Percentiles rank a stretch among this genome's conserved stretches.
phyloP scores from a whole-genome alignment of 805 yeast species.

The Grigorovia yakushimaensis region DNA sequence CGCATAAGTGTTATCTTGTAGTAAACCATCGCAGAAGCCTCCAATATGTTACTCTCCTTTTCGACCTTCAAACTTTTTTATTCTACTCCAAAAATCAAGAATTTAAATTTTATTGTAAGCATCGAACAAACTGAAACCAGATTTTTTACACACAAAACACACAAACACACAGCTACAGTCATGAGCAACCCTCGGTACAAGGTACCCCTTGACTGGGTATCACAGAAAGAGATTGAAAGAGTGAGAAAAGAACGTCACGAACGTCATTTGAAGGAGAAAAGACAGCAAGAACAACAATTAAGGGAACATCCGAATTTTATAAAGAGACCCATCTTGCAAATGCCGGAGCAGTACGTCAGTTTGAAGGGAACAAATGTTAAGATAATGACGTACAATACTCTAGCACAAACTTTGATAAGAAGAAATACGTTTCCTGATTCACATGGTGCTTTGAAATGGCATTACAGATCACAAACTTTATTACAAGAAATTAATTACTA shows the following conservation, averaged over 20 bases:
- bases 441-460: slow-evolving; percentile 72
- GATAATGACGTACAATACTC: slow-evolving; percentile 68
- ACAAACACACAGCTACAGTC: too few species aligned
- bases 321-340: slow-evolving; percentile 40
- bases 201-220: slow-evolving; percentile 2
- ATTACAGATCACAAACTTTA: slow-evolving; percentile 52
- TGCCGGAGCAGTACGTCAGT: slow-evolving; percentile 6
- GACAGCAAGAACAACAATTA: slow-evolving; percentile 1
- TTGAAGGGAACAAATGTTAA: slow-evolving; percentile 25
- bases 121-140: too few species aligned
- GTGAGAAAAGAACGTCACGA: slow-evolving; percentile 31
- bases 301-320: slow-evolving; percentile 34
- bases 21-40: slow-evolving; percentile 27
- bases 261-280: slow-evolving; percentile 29
- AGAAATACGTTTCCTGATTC: slow-evolving; percentile 71
- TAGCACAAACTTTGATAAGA: slow-evolving; percentile 79
- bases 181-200: background rate
- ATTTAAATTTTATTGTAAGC: too few species aligned
- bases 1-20: slow-evolving; percentile 67
- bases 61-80: too few species aligned
- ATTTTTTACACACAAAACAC: too few species aligned
- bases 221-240: slow-evolving; percentile 5
- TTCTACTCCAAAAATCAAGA: too few species aligned
- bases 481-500: slow-evolving; percentile 56
- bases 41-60: too few species aligned